A percentile compares a stretch with the other conserved stretches of the same genome.
Conservation (phyloP, 2,329 filamentous ascomycete species). For the Fusarium austroafricanum region DNA sequence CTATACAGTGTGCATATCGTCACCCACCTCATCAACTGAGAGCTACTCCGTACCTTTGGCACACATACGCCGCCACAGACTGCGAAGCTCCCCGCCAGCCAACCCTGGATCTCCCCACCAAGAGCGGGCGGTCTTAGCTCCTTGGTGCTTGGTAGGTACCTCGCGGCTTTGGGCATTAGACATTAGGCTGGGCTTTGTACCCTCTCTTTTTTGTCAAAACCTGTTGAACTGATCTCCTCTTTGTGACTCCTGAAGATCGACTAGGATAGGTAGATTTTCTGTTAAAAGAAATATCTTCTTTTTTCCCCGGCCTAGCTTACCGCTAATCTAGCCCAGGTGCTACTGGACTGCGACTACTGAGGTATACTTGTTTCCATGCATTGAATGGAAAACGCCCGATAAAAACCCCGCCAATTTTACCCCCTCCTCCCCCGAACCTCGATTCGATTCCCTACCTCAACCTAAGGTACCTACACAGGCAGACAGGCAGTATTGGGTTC, state of each 20-base stretch:
- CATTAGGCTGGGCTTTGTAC: conserved; percentile 35
- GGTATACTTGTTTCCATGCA: not conserved
- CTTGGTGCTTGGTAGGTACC: conserved; percentile 7
- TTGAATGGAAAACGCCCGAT: conserved; percentile 40
- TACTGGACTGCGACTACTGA: not conserved
- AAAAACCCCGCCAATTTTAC: conserved; percentile 47
- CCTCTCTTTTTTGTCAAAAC: conserved; percentile 14
- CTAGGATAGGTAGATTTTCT: not conserved
- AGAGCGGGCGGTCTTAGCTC: conserved; percentile 34
- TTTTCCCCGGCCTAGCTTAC: conserved; percentile 29
- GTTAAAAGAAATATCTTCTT: not conserved
- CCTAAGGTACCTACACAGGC: too few relatives aligned
- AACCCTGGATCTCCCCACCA: conserved; percentile 25
- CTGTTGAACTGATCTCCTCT: not conserved
- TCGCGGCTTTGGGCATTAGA: conserved; percentile 27
- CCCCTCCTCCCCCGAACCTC: conserved; percentile 36
- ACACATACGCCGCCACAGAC: not conserved
- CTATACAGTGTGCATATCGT: conserved; percentile 32
- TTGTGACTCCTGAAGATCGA: not conserved
- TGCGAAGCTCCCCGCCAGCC: conserved; percentile 20
- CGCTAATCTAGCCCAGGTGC: conserved; percentile 29
- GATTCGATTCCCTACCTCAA: conserved; percentile 29
- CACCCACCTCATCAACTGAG: conserved; percentile 25
- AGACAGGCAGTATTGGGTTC: conserved; percentile 22
- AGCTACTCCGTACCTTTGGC: not conserved